A percentile compares a stretch with the other conserved stretches of the same genome.
phyloP scores from a whole-genome alignment of 352 stramenopile species.

The Phytophthora tentaculata region DNA sequence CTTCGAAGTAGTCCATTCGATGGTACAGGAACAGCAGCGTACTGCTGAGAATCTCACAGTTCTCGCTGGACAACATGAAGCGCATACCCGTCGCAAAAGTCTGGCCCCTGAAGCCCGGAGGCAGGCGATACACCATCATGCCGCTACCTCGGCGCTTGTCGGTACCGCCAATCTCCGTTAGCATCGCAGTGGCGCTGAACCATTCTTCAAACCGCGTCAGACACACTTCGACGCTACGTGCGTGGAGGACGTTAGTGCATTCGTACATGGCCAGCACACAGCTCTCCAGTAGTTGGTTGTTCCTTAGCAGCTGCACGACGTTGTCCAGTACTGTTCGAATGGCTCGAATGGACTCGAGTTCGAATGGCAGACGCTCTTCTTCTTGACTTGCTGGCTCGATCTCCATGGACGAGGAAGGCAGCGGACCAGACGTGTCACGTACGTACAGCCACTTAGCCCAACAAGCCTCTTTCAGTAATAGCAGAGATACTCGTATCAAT shows the following conservation, averaged over 20 bases:
- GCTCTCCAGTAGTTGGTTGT: slow-evolving; percentile 67
- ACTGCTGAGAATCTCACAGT: slow-evolving; percentile 72
- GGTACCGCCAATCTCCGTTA: slow-evolving; percentile 28
- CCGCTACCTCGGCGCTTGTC: slow-evolving; percentile 24
- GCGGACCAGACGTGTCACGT: slow-evolving; percentile 48
- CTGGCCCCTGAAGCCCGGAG: slow-evolving; percentile 51
- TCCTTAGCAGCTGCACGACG: slow-evolving; percentile 60
- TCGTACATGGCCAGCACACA: slow-evolving; percentile 76
- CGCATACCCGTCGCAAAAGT: slow-evolving; percentile 65
- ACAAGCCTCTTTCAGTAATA: slow-evolving; percentile 72
- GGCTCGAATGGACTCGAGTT: slow-evolving; percentile 53
- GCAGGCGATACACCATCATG: slow-evolving; percentile 55
- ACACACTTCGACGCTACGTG: slow-evolving; percentile 67
- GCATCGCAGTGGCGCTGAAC: slow-evolving; percentile 55
- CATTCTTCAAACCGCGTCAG: slow-evolving; percentile 73
- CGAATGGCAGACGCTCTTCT: slow-evolving; percentile 48
- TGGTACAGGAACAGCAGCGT: slow-evolving; percentile 78
- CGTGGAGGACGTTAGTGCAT: slow-evolving; percentile 72
- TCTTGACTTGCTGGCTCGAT: slow-evolving; percentile 34
- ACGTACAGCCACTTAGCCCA: slow-evolving; percentile 72
- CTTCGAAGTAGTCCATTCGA: slow-evolving; percentile 75
- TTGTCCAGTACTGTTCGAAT: slow-evolving; percentile 65
- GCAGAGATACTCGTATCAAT: slow-evolving; percentile 60
- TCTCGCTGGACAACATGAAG: slow-evolving; percentile 76
- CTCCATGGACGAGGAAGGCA: slow-evolving; percentile 40